Base-by-base conservation (phyloP, 2,329 filamentous ascomycete genomes). In the Elsinoe fawcettii region DNA sequence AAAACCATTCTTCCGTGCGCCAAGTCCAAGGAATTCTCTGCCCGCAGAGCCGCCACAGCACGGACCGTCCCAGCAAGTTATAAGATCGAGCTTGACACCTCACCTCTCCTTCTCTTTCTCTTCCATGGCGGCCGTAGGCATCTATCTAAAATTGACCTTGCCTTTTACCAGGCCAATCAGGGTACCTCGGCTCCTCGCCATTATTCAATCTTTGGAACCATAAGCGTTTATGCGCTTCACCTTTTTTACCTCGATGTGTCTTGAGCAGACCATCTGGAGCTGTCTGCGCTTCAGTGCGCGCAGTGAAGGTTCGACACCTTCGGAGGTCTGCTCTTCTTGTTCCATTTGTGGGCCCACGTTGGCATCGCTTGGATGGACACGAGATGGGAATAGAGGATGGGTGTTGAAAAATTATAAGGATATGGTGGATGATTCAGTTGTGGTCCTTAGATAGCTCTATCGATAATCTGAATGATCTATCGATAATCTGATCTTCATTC, bases 101-200 rank as follows among this genome's bases (percentile, higher is more conserved):
- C 12, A 34, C 46, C 46, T 32, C 46, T 22, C 25, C 46, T 37
- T 18, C 9, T 53, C 32, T 53, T 37, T 53, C 20, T 39, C 34
- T 22, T 18, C 30, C 32, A 53, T 53, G 49, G 49, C 49, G 32
- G 32, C 49, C 49, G 49, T 53, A 53, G 49, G 49, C 32, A 53
- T 53, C 49, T 53, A 39, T 39, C 49, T 53, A 53, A 53, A 53
- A 53, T 58, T 58, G 56, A 58, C 51, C 56, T 58, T 58, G 56
- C 56, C 56, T 58, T 58, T 58, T 58, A 58, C 56, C 56, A 58
- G 56, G 51, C 56, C 56, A 58, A 58, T 51, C 51, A 51, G 51
- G 56, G 43, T 51, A 58, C 56, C 51, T 51, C 56, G 46, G 37
- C 46, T 41, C 32, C 23, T 27, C 56, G 56, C 56, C 43, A 51